Evolutionary conservation across 805 yeast species (phyloP).

Genomic region (Yarrowia porcina): DNA sequence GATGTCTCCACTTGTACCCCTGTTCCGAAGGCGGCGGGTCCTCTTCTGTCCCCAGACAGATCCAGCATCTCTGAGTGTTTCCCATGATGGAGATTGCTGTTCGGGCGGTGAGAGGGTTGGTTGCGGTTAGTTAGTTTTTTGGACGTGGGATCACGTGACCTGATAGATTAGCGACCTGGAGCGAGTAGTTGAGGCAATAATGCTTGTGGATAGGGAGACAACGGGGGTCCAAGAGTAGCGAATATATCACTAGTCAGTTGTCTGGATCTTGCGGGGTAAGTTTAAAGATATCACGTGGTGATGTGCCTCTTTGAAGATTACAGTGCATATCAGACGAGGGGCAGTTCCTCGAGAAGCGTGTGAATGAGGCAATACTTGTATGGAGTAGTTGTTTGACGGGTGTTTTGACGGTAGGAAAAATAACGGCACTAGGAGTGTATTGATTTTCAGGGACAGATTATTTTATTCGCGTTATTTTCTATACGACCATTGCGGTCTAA

Average conservation of each 20-base stretch:
- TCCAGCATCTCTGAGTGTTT: conserved; percentile 38
- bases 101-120: neutral
- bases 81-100: neutral
- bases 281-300: conserved; percentile 20
- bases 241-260: neutral
- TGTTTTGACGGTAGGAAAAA: no score
- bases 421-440: no score
- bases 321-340: neutral
- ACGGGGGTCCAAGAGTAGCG: neutral
- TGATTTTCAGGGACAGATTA: no score
- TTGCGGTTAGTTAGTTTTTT: neutral
- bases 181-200: neutral
- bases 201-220: neutral
- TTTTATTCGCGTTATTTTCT: neutral
- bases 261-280: conserved; percentile 19
- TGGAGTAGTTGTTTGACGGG: no score
- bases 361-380: neutral
- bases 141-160: neutral
- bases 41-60: conserved; percentile 38
- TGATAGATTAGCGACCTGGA: neutral
- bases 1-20: conserved; percentile 44
- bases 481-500: neutral
- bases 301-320: neutral
- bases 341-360: neutral
- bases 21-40: conserved; percentile 39